Base-by-base conservation (phyloP, 2,329 filamentous ascomycete genomes). In the Fusarium newnesense region DNA sequence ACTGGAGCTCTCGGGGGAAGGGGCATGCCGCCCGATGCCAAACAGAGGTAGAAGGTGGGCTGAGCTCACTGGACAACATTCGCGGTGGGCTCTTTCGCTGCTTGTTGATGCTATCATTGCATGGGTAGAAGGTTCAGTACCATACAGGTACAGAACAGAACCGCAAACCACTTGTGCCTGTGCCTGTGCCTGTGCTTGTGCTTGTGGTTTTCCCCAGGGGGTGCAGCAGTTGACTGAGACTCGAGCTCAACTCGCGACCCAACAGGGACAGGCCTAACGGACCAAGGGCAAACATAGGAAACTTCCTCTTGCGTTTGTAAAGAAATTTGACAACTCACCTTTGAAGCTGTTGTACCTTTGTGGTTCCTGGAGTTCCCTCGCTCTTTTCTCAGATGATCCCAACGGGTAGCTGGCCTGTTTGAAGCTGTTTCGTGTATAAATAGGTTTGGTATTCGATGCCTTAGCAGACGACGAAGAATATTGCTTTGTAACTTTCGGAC, bases 1-100 rank as follows among this genome's bases (percentile, higher is more conserved):
- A 76, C 72, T 76, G 76, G 76, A 77, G 75, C 65, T 67, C 62
- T 77, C 74, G 75, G 75, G 72, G 72, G 62, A 77, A 76, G 66
- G 75, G 75, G 71, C 62, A 64, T 56, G 46, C 49, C 47, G 59
- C 67, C 62, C 63, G 61, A 66, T 67, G 39, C 65, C 70, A 67
- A 73, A 71, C 54, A 66, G 58, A 75, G 74, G 44, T 65, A 66
- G 64, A 64, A 69, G 70, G 69, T 73, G 67, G 71, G 67, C 72
- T 76, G 74, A 75, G 74, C 73, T 76, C 75, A 76, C 75, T 70
- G 67, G 70, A 64, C 71, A 64, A 60, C 63, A 58, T 58, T 36
- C 53, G 64, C 53, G 64, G 65, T 68, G 46, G 57, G 44, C 44
- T 58, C 30, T 63, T 36, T n/a, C 42, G 62, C 26, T 60, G 50